Conservation (phyloP, 495 filamentous ascomycete species). For the Mytilinidion resinicola region DNA sequence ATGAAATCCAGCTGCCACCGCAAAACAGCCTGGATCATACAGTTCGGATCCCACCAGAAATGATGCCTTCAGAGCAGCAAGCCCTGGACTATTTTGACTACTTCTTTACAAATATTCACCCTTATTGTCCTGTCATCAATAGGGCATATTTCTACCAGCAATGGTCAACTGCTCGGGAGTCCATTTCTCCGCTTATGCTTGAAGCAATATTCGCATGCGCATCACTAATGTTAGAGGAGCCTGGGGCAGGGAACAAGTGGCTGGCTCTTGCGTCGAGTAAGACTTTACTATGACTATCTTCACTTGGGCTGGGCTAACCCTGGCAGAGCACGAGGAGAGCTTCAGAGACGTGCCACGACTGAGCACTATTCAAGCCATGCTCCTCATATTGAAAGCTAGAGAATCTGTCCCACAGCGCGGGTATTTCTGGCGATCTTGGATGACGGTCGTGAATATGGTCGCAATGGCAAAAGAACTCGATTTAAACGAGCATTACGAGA, state of each 20-base stretch:
- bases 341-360: constrained; percentile 92
- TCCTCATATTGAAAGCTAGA: constrained; percentile 84
- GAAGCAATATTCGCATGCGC: constrained; percentile 96
- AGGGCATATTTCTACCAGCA: constrained; percentile 79
- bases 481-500: constrained; percentile 76
- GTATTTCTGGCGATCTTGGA: constrained; percentile 98
- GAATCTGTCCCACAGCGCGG: constrained; percentile 88
- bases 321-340: constrained; percentile 79
- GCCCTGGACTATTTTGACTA: constrained; percentile 83
- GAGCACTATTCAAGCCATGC: constrained; percentile 87
- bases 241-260: constrained; percentile 85
- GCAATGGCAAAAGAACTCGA: constrained; percentile 92
- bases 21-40: constrained; percentile 61
- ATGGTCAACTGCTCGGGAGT: constrained; percentile 78
- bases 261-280: constrained; percentile 84
- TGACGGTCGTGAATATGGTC: constrained; percentile 86
- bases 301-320: constrained; percentile 14
- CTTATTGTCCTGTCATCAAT: constrained; percentile 92
- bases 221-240: constrained; percentile 73
- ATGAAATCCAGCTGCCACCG: constrained; percentile 56
- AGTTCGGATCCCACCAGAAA: constrained; percentile 83
- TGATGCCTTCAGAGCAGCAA: constrained; percentile 87
- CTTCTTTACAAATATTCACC: constrained; percentile 88
- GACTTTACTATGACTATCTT: constrained; percentile 27
- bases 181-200: constrained; percentile 85